phyloP scores from a whole-genome alignment of 1,284 basidiomycete genomes.

The Sporisorium reilianum region DNA sequence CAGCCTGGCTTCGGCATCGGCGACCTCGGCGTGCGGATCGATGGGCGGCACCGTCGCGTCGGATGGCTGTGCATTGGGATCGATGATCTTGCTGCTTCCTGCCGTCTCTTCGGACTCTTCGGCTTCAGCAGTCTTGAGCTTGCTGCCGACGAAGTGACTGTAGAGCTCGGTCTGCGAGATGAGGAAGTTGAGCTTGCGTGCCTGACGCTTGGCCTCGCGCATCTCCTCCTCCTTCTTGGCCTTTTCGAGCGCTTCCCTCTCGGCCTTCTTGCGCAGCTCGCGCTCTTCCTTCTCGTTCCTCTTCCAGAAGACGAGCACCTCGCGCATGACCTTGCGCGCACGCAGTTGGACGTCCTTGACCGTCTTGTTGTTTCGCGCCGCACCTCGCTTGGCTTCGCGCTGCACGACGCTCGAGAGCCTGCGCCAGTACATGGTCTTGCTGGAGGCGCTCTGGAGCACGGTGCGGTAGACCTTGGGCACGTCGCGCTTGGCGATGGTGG shows the following conservation, averaged over 20 bases:
- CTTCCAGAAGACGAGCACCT: slow-evolving; percentile 95
- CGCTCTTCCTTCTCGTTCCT: slow-evolving; percentile 94
- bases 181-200: slow-evolving; percentile 97
- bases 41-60: slow-evolving; percentile 72
- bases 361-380: slow-evolving; percentile 82
- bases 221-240: slow-evolving; percentile 94
- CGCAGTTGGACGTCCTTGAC: slow-evolving; percentile 90
- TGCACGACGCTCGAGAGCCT: slow-evolving; percentile 82
- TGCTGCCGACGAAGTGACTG: slow-evolving; percentile 98
- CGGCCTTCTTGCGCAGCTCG: slow-evolving; percentile 90
- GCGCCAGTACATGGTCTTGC: slow-evolving; percentile 75
- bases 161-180: slow-evolving; percentile 99
- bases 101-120: slow-evolving; percentile 79
- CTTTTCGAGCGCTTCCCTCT: slow-evolving; percentile 74
- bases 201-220: slow-evolving; percentile 92
- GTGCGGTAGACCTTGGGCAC: slow-evolving; percentile 68
- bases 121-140: slow-evolving; percentile 93
- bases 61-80: slow-evolving; percentile 45
- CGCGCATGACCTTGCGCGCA: slow-evolving; percentile 83
- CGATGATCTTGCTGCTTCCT: slow-evolving; percentile 61
- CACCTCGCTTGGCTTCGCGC: slow-evolving; percentile 83
- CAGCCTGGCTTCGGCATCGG: slow-evolving; percentile 48
- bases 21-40: slow-evolving; percentile 75
- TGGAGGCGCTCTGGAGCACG: slow-evolving; percentile 63
- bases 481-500: slow-evolving; percentile 66